Evolutionary conservation across 345 rosid species (phyloP), one percentile per base, ranked within the genome.

Genomic region (Microthlaspi erraticum): DNA sequence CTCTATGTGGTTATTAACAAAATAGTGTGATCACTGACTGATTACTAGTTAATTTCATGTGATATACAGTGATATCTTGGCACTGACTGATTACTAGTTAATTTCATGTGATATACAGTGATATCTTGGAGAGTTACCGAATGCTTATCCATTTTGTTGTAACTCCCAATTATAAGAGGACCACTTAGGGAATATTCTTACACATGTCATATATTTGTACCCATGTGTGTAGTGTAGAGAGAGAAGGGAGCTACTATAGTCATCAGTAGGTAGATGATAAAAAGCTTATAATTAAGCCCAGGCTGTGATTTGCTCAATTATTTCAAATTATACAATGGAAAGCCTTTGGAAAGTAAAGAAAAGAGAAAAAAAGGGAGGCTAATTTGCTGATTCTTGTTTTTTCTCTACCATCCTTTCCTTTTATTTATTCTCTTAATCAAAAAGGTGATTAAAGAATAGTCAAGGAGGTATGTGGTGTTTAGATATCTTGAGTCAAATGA

Each of bases 281-380:
- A 42, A 66, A 61, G 29, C 54, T 51, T 53, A 17, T 39, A 50
- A 19, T 6, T 60, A 60, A 62, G 12, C 38, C 17, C 63, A 71
- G 76, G 63, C 70, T 62, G 76, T 63, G 45, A 62, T 52, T 32
- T 43, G 56, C 48, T 71, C 69, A 32, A 62, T 71, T 42, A 71
- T 71, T 62, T 62, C 38, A 31, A 17, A 61, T 32, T 42, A 60
- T 58, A 20, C 42, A 42, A 66, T 26, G 31, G 14, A 68, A 68
- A 32, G 31, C 51, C 23, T 51, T 23, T 11, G 12, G 20, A 14
- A 23, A 20, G 6, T 43, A 60, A 51, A 38, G 5, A 66, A 52
- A 52, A n/a, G 18, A 29, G 8, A 31, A 52, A 8, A 52, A 8
- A n/a, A 13, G 43, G 20, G 19, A 56, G 44, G 26, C 34, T 41